Evolutionary conservation across 305 asterid genomes (phyloP).

Genomic region (Ajuga reptans): DNA sequence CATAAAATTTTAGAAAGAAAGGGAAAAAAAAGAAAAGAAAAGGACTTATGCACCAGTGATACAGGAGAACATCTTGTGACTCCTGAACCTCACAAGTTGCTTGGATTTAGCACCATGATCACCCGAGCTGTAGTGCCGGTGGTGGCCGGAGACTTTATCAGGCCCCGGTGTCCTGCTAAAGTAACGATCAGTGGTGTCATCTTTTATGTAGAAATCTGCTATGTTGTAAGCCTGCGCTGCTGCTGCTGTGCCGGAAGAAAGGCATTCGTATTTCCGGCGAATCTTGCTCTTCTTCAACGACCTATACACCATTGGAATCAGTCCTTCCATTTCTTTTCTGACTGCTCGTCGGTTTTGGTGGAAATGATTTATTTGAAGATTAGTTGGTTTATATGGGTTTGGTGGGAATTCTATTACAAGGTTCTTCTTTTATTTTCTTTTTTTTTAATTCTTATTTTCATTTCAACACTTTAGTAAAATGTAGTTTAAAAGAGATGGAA

Average conservation of each 20-base stretch:
- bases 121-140: constrained; percentile 39
- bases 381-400: constrained; percentile 27
- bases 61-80: constrained; percentile 61
- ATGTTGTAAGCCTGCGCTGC: constrained; percentile 22
- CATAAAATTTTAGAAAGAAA: too few species aligned
- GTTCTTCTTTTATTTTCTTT: not conserved
- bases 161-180: not conserved
- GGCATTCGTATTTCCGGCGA: constrained; percentile 46
- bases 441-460: not conserved
- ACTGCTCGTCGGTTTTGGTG: not conserved
- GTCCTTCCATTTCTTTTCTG: constrained; percentile 44
- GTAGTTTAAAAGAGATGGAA: constrained; percentile 6
- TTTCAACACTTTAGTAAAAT: not conserved
- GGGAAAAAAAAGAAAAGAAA: too few species aligned
- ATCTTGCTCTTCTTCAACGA: constrained; percentile 45
- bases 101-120: constrained; percentile 22
- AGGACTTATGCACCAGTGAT: constrained; percentile 38
- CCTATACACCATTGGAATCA: constrained; percentile 56
- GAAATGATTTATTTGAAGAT: constrained; percentile 5
- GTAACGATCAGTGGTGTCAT: not conserved
- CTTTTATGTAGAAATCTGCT: constrained; percentile 37
- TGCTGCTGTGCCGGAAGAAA: constrained; percentile 34
- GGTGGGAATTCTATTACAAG: constrained; percentile 20
- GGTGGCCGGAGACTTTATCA: constrained; percentile 19
- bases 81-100: constrained; percentile 60